phyloP scores from a whole-genome alignment of 2,329 filamentous ascomycete genomes.

The Fusarium tjaetaba region DNA sequence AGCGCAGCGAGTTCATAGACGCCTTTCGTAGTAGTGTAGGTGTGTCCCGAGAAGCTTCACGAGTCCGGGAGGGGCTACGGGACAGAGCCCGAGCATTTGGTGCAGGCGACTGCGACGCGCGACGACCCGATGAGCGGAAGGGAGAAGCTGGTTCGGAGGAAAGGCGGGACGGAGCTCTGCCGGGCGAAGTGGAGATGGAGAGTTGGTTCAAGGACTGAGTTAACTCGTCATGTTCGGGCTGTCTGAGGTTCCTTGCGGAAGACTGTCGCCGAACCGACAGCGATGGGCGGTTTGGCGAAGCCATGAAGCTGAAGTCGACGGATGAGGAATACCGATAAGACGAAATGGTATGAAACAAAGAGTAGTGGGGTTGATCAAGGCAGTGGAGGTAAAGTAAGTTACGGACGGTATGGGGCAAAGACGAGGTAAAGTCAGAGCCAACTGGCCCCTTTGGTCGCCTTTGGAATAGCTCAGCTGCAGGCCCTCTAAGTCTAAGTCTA shows the following conservation, averaged over 20 bases:
- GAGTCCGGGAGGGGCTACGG: conserved; percentile 55
- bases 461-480: conserved; percentile 22
- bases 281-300: conserved; percentile 43
- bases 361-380: conserved; percentile 10
- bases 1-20: conserved; percentile 67
- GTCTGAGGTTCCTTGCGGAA: conserved; percentile 44
- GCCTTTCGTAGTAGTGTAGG: conserved; percentile 65
- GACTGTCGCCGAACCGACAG: conserved; percentile 49
- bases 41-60: conserved; percentile 58
- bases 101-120: conserved; percentile 38
- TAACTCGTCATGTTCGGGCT: conserved; percentile 47
- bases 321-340: conserved; percentile 20
- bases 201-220: conserved; percentile 57
- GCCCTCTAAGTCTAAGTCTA: background rate
- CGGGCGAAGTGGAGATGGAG: conserved; percentile 51
- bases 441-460: conserved; percentile 30
- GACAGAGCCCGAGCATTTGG: conserved; percentile 47
- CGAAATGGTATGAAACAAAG: conserved; percentile 13
- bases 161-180: conserved; percentile 45
- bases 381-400: conserved; percentile 1
- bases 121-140: conserved; percentile 53
- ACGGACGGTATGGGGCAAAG: conserved; percentile 10
- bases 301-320: conserved; percentile 40
- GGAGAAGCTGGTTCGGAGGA: conserved; percentile 52
- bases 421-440: conserved; percentile 15